phyloP scores from a whole-genome alignment of 805 yeast species.

The Saturnispora serradocipensis region DNA sequence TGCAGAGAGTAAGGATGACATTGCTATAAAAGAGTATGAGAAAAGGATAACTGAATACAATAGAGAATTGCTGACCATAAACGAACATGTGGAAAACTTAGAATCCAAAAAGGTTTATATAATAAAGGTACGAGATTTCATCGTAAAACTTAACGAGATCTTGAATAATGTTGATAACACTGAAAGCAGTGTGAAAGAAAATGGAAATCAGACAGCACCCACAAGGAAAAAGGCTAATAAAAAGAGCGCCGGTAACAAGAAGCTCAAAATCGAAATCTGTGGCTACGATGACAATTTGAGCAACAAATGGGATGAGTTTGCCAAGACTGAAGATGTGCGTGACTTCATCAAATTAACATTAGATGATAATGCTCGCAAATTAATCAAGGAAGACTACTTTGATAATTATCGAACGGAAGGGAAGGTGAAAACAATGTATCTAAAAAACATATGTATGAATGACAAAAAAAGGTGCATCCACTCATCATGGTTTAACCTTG shows the following conservation, averaged over 20 bases:
- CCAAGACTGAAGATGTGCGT: slow-evolving; percentile 10
- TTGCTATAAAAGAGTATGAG: neutral
- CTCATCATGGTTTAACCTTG: slow-evolving; percentile 26
- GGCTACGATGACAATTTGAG: slow-evolving; percentile 34
- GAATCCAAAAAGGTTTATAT: slow-evolving; percentile 1
- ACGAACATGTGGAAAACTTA: neutral
- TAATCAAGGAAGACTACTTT: slow-evolving; percentile 12
- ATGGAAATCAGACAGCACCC: neutral
- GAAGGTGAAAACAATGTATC: slow-evolving; percentile 5
- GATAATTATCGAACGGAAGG: slow-evolving; percentile 6
- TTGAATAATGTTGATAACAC: neutral
- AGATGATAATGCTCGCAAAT: slow-evolving; percentile 9
- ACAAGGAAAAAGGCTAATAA: slow-evolving; percentile 13
- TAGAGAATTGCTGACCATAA: neutral
- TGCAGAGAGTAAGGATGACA: slow-evolving; percentile 1
- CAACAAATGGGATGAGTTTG: slow-evolving; percentile 18
- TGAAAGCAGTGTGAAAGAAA: neutral
- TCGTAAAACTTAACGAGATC: neutral
- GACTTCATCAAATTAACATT: slow-evolving; percentile 6
- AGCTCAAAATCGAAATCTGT: slow-evolving; percentile 39
- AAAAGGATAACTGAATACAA: neutral
- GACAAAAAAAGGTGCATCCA: slow-evolving; percentile 55
- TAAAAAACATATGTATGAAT: slow-evolving; percentile 33
- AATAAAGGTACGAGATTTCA: neutral
- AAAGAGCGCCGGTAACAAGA: slow-evolving; percentile 21